Evolutionary conservation across 116 monocot genomes (phyloP), one percentile per base, ranked within the genome.

Genomic region (Trichopus zeylanicus): DNA sequence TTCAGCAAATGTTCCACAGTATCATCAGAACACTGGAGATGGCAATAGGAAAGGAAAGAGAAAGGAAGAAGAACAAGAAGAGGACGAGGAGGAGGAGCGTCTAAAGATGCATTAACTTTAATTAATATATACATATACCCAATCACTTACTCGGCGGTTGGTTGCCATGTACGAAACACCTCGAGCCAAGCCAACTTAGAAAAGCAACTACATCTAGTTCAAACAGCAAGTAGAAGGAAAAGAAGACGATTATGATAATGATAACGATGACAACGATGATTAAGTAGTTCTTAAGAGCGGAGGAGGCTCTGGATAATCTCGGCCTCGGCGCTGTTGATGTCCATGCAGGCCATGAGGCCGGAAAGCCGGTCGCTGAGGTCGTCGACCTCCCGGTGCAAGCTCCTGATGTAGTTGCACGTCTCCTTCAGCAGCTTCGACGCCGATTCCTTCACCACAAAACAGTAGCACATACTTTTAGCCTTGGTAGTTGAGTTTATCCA

Each of bases 401-500:
- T 78, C 67, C 48, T 77, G 19, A 82, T 82, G 70, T 82, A 78
- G 78, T 59, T 78, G 78, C 82, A 82, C 31, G 78, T 82, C 62
- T 82, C 82, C 63, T 78, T 78, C 7, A 82, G 59, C 48, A 82
- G 37, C 37, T 74, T 78, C 22, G 82, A 33, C 24, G 82, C 82
- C 11, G 82, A 71, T 6, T 52, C 70, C 82, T 82, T 31, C 27
- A 64, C 18, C 15, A 34, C 22, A 5, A 18, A 29, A 29, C 21
- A 6, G 2, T 26, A 27, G 12, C 28, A 26, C 28, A 26, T 2
- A 55, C 25, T 3, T 2, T 27, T 54, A 6, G 1, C 15, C 0
- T 22, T 0, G 10, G 15, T 53, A 53, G 6, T 13, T 23, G 29
- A 29, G 2, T 2, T 55, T 9, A 6, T 7, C 16, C 19, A 18